phyloP scores from a whole-genome alignment of 2,329 filamentous ascomycete genomes.

The Fusarium continuum region DNA sequence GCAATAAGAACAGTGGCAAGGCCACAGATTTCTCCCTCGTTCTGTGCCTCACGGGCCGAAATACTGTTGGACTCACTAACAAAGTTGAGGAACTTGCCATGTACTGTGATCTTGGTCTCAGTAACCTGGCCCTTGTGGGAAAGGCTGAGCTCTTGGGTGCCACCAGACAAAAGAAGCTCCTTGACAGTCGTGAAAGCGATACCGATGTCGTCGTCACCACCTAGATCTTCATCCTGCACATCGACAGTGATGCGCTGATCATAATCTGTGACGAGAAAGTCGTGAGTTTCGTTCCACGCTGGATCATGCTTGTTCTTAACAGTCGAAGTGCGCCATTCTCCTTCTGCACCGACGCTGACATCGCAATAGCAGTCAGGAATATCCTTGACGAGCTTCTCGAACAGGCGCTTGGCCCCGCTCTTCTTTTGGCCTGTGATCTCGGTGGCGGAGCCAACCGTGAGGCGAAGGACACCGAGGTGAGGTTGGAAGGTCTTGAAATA shows the following conservation, averaged over 20 bases:
- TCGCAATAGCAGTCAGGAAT: constrained; percentile 40
- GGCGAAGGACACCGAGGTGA: constrained; percentile 38
- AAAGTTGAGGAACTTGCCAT: constrained; percentile 39
- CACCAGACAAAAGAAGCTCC: constrained; percentile 34
- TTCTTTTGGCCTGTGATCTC: constrained; percentile 37
- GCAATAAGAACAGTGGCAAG: constrained; percentile 40
- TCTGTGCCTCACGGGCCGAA: constrained; percentile 12
- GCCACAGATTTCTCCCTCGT: constrained; percentile 39
- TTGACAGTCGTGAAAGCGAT: constrained; percentile 36
- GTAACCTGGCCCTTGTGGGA: constrained; percentile 35
- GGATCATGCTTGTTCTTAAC: constrained; percentile 41
- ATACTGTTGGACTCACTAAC: constrained; percentile 33
- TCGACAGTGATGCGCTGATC: constrained; percentile 39
- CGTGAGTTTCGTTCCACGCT: constrained; percentile 41
- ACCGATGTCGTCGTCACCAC: constrained; percentile 39
- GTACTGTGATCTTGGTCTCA: constrained; percentile 33
- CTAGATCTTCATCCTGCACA: constrained; percentile 37
- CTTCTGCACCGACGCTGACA: constrained; percentile 37
- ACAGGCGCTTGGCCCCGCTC: constrained; percentile 33
- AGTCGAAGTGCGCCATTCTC: constrained; percentile 39
- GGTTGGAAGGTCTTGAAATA: constrained; percentile 43
- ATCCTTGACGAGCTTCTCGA: constrained; percentile 39
- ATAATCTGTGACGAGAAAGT: constrained; percentile 41
- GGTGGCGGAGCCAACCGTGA: constrained; percentile 36
- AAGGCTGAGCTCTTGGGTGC: constrained; percentile 32